A percentile compares a stretch with the other conserved stretches of the same genome.
Evolutionary conservation across 345 rosid genomes (phyloP).

Genomic region (Carallia pectinifolia): DNA sequence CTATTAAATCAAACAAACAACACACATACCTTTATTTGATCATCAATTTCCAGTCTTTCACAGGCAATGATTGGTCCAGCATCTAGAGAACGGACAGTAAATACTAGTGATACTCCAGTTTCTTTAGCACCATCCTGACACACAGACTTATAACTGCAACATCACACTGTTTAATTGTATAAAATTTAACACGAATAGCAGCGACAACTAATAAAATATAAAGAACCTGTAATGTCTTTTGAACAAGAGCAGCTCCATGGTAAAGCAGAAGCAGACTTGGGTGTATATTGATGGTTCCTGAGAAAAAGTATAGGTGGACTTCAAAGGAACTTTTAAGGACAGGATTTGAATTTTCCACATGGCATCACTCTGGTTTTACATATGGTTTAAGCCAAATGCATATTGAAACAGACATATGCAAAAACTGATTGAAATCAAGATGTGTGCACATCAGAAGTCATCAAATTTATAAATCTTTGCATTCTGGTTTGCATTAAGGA

Average conservation of each 20-base stretch:
- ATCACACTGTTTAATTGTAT: constrained; percentile 10
- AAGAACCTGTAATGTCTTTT: constrained; percentile 77
- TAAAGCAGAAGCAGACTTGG: constrained; percentile 86
- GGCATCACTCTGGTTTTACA: not conserved
- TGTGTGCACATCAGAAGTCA: too few relatives aligned
- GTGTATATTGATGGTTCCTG: constrained; percentile 95
- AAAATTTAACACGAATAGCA: constrained; percentile 2
- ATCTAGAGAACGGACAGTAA: constrained; percentile 79
- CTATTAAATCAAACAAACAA: not conserved
- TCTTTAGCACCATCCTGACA: constrained; percentile 80
- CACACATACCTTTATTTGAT: constrained; percentile 67
- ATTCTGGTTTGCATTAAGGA: too few relatives aligned
- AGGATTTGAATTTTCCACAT: not conserved
- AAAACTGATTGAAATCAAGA: too few relatives aligned
- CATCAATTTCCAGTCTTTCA: constrained; percentile 58
- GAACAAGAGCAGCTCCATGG: constrained; percentile 98
- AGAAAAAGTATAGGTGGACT: constrained; percentile 7
- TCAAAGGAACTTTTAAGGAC: not conserved
- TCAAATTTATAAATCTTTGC: too few relatives aligned
- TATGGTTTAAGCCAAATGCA: not conserved
- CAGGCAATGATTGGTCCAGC: constrained; percentile 87
- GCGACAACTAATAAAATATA: constrained; percentile 4
- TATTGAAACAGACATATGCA: too few relatives aligned
- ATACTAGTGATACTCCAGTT: constrained; percentile 93
- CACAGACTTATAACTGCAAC: constrained; percentile 23